These are phyloP conservation scores for Syzygium aromaticum DNA, from an alignment of 345 rosid genomes.

Conservation along the genomic window DNA sequence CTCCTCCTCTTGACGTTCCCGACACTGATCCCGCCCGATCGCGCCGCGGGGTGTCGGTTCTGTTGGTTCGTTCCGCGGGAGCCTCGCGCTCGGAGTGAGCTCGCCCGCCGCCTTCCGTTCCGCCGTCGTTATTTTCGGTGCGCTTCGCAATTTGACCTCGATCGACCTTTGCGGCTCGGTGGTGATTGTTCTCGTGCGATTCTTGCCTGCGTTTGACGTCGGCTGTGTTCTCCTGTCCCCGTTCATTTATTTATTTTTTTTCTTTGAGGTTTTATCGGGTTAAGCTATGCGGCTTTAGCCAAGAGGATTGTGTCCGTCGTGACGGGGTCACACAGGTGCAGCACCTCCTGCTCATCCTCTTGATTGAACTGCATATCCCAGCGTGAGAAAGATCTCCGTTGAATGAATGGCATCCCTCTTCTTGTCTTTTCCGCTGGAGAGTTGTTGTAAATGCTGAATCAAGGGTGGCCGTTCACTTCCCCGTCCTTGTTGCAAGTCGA, in stretches of 20 bases:
- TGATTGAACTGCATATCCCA: not conserved
- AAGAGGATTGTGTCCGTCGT: not conserved
- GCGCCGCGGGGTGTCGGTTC: not conserved
- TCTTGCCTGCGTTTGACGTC: not conserved
- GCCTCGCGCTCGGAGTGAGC: not conserved
- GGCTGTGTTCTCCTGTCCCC: not conserved
- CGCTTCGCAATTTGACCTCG: not conserved
- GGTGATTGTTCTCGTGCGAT: not conserved
- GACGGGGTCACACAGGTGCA: not conserved
- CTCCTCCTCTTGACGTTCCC: not conserved
- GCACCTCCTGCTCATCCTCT: not conserved
- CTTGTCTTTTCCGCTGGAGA: not conserved
- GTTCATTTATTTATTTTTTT: not conserved
- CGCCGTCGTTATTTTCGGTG: not conserved
- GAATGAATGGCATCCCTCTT: not conserved
- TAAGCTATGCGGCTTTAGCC: not conserved
- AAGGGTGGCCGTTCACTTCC: not conserved
- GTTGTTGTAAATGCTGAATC: not conserved
- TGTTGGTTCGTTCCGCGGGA: not conserved
- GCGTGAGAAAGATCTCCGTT: not conserved
- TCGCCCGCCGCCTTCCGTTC: not conserved
- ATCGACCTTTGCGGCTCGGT: not conserved
- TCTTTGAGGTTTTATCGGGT: not conserved
- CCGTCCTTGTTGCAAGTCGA: not conserved
- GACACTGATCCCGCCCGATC: not conserved